phyloP scores from a whole-genome alignment of 371 early-diverging fungal species.

The Mortierella sp. region DNA sequence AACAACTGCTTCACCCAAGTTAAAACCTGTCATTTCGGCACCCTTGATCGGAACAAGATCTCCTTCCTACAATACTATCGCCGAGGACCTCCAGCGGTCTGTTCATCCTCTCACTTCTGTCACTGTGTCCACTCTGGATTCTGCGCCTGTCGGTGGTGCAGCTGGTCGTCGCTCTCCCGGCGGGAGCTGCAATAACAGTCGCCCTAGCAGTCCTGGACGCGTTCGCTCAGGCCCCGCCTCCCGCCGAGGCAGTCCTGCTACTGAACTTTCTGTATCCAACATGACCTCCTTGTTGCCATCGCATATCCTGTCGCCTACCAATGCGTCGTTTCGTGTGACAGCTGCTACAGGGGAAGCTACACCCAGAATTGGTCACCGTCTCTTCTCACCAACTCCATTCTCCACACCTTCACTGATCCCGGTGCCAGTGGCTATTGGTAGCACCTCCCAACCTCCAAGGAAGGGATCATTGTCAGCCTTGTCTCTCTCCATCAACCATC shows the following conservation, averaged over 20 bases:
- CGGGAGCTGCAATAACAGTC: constrained; percentile 1
- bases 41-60: too few species aligned
- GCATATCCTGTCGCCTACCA: background rate
- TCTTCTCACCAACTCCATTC: background rate
- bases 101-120: background rate
- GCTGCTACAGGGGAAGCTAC: background rate
- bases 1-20: background rate
- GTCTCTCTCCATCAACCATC: background rate
- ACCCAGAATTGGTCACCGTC: background rate
- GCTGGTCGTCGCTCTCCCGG: background rate
- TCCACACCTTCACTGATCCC: constrained; percentile 1
- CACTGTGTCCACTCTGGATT: background rate
- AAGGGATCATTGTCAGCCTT: constrained; percentile 14
- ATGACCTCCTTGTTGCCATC: background rate
- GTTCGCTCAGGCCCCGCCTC: background rate
- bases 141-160: background rate
- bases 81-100: background rate
- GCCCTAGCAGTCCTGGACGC: background rate
- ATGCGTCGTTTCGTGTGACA: background rate
- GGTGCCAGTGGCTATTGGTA: background rate
- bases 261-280: background rate
- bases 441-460: constrained; percentile 10
- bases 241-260: background rate
- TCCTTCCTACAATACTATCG: too few species aligned
- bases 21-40: background rate